Percentiles rank a stretch among this genome's conserved stretches.
Evolutionary conservation across 768 basidiomycete species (phyloP).

Genomic region (Leccinum broughii): DNA sequence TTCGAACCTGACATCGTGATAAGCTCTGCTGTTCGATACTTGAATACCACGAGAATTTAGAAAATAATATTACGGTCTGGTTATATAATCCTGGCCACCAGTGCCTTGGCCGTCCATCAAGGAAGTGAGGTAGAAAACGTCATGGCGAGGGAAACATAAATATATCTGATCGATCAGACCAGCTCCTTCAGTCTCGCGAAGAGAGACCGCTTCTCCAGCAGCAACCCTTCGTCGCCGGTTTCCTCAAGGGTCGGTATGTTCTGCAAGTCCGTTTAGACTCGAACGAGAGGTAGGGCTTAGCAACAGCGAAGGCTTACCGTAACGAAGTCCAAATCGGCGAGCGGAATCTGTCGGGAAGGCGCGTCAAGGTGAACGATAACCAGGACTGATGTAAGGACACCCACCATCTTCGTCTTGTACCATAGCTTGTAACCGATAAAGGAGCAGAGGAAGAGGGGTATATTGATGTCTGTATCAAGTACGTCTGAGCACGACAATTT

Average conservation of each 20-base stretch:
- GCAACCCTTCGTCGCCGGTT: conserved; percentile 46
- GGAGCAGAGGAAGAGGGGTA: conserved; percentile 44
- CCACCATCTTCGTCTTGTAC: conserved; percentile 24
- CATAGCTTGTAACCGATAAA: conserved; percentile 46
- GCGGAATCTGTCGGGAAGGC: conserved; percentile 12
- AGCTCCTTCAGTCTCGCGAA: conserved; percentile 2
- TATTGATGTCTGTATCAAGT: conserved; percentile 37
- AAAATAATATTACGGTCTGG: not conserved
- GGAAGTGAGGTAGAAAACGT: not conserved
- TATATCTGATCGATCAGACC: conserved; percentile 5
- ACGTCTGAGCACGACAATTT: not conserved
- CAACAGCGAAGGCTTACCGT: conserved; percentile 42
- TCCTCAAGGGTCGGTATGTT: conserved; percentile 71
- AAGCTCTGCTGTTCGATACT: not conserved
- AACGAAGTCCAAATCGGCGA: conserved; percentile 68
- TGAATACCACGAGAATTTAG: not conserved
- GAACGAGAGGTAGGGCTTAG: not conserved
- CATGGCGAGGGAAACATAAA: not conserved
- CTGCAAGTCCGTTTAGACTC: conserved; percentile 30
- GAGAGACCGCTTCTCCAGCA: conserved; percentile 14
- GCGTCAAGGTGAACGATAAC: not conserved
- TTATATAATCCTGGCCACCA: not conserved
- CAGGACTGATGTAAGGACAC: not conserved
- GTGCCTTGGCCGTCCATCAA: not conserved
- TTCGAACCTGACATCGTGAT: not conserved